These are phyloP conservation scores for Aspergillus uvarum DNA, from an alignment of 2,329 filamentous ascomycete species.

Conservation along the genomic window DNA sequence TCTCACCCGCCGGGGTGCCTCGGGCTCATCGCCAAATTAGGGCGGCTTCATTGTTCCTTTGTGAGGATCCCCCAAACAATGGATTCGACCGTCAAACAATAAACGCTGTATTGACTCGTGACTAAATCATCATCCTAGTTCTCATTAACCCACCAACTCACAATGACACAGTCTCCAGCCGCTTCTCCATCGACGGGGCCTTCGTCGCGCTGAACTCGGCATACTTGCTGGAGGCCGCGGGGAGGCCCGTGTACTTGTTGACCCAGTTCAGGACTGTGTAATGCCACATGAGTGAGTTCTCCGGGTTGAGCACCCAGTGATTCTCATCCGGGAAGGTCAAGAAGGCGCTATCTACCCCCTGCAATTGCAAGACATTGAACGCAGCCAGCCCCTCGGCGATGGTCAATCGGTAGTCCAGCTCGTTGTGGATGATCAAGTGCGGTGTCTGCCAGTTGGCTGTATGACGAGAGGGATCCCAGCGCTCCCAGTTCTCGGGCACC, in stretches of 20 bases:
- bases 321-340: conserved; percentile 79
- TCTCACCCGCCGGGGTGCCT: not conserved
- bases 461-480: conserved; percentile 59
- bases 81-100: not conserved
- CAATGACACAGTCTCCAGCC: conserved; percentile 23
- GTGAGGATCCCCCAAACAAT: not conserved
- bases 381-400: conserved; percentile 80
- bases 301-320: conserved; percentile 84
- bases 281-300: conserved; percentile 91
- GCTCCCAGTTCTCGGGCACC: conserved; percentile 51
- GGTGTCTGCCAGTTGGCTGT: conserved; percentile 77
- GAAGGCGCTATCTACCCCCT: conserved; percentile 72
- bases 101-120: not conserved
- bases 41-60: not conserved
- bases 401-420: conserved; percentile 83
- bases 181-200: conserved; percentile 9
- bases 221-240: conserved; percentile 42
- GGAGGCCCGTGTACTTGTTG: conserved; percentile 57
- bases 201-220: conserved; percentile 12
- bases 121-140: not conserved
- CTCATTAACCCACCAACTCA: conserved; percentile 11
- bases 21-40: not conserved
- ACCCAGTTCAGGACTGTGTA: conserved; percentile 78
- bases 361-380: conserved; percentile 80
- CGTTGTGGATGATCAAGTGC: conserved; percentile 84